Evolutionary conservation across 352 stramenopile species (phyloP).

Genomic region (Aphanomyces invadans): DNA sequence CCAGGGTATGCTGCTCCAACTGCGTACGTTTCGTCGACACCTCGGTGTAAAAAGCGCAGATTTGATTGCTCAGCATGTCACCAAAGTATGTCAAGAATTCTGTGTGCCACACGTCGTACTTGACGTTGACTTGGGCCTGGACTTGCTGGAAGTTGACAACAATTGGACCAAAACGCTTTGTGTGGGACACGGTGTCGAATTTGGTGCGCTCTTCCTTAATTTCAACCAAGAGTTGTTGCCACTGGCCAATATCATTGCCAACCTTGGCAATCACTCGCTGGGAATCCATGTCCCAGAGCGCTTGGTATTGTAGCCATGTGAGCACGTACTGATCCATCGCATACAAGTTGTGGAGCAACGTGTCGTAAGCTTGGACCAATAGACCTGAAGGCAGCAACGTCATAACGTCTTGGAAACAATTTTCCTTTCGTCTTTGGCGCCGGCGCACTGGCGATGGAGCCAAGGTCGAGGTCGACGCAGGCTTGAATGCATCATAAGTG

Average conservation of each 20-base stretch:
- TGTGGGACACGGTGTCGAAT: constrained; percentile 90
- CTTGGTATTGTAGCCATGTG: constrained; percentile 98
- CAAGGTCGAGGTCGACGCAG: constrained; percentile 28
- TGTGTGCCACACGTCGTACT: constrained; percentile 99
- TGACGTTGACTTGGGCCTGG: constrained; percentile 92
- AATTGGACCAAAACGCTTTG: constrained; percentile 86
- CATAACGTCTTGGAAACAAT: constrained; percentile 65
- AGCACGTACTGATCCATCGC: constrained; percentile 90
- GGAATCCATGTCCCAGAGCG: constrained; percentile 98
- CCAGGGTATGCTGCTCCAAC: constrained; percentile 93
- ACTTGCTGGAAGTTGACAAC: constrained; percentile 89
- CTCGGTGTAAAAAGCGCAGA: constrained; percentile 83
- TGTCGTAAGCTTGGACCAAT: constrained; percentile 64
- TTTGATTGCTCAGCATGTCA: constrained; percentile 89
- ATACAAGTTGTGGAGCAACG: constrained; percentile 63
- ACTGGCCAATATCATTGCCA: constrained; percentile 92
- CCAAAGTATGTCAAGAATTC: constrained; percentile 96
- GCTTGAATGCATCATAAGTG: constrained; percentile 50
- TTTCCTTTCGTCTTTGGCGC: constrained; percentile 46
- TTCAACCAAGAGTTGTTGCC: constrained; percentile 95
- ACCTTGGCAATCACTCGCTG: constrained; percentile 88
- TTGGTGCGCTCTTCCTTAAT: constrained; percentile 92
- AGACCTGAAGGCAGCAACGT: constrained; percentile 48
- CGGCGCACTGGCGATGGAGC: constrained; percentile 42
- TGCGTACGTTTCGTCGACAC: constrained; percentile 77